These are phyloP conservation scores for Chaetoceros muelleri DNA, from an alignment of 108 stramenopile genomes.

Conservation along the genomic window DNA sequence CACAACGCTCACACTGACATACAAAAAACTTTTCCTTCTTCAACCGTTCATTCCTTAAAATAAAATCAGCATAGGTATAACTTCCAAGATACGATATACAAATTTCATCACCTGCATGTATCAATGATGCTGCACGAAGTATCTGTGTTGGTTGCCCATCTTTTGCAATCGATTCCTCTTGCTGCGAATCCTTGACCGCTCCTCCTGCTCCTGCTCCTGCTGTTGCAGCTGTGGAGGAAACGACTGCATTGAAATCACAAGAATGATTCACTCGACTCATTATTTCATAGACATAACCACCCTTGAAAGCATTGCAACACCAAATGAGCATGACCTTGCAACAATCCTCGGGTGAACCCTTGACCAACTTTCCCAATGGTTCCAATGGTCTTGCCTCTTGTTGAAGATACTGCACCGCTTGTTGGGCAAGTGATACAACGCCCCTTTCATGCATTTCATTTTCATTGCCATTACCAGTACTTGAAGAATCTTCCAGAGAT, in stretches of 20 bases:
- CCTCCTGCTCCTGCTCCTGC: conserved; percentile 5
- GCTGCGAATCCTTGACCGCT: no score
- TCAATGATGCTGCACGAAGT: conserved; percentile 45
- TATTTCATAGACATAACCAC: conserved; percentile 52
- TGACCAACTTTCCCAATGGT: conserved; percentile 9
- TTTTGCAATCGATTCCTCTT: no score
- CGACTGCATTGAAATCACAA: conserved; percentile 71
- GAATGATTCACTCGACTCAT: conserved; percentile 64
- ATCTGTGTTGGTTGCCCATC: conserved; percentile 12
- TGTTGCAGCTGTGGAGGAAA: conserved; percentile 11
- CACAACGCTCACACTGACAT: conserved; percentile 62
- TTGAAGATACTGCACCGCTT: conserved; percentile 32
- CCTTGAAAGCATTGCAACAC: conserved; percentile 76
- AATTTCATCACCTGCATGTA: conserved; percentile 58
- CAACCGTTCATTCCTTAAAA: conserved; percentile 34
- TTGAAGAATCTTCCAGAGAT: neutral
- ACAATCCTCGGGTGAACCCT: conserved; percentile 10
- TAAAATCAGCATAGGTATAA: conserved; percentile 46
- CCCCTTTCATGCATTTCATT: conserved; percentile 15
- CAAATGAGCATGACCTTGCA: conserved; percentile 46
- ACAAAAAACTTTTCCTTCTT: conserved; percentile 49
- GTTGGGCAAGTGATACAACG: conserved; percentile 25
- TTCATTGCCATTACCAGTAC: neutral
- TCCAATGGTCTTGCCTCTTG: conserved; percentile 14
- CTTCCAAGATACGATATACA: conserved; percentile 65